phyloP scores from a whole-genome alignment of 257 asterid genomes.

The Fraxinus excelsior region DNA sequence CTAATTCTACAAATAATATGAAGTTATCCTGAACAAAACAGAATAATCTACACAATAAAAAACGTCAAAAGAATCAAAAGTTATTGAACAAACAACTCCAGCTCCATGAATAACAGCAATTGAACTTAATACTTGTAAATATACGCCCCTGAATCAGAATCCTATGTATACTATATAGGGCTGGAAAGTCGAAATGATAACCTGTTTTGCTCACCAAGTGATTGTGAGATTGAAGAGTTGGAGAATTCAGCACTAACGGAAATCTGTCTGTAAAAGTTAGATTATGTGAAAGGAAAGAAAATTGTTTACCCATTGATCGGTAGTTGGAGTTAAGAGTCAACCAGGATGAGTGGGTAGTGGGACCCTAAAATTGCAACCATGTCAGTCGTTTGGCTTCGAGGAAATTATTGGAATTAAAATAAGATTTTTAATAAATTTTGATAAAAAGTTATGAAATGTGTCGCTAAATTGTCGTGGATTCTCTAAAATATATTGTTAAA shows the following conservation, averaged over 20 bases:
- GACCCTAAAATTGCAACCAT: too few relatives aligned
- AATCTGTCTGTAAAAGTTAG: too few relatives aligned
- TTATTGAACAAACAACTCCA: not conserved
- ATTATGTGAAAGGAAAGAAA: too few relatives aligned
- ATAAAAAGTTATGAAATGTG: too few relatives aligned
- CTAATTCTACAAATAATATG: not conserved
- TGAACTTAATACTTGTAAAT: not conserved
- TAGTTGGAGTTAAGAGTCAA: not conserved
- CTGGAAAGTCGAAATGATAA: not conserved
- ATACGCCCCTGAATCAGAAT: not conserved
- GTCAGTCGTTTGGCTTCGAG: too few relatives aligned
- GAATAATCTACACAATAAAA: not conserved
- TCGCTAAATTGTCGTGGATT: too few relatives aligned
- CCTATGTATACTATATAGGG: not conserved
- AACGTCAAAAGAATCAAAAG: not conserved
- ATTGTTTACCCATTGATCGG: not conserved
- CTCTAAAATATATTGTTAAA: too few relatives aligned
- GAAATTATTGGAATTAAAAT: too few relatives aligned
- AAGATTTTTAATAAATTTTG: too few relatives aligned
- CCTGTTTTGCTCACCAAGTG: not conserved
- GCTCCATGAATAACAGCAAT: not conserved
- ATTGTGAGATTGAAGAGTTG: not conserved
- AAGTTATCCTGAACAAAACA: not conserved
- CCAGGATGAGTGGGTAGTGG: not conserved
- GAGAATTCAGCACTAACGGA: too few relatives aligned